These are phyloP conservation scores for Fusarium succisae DNA, from an alignment of 2,329 filamentous ascomycete genomes.

Conservation along the genomic window DNA sequence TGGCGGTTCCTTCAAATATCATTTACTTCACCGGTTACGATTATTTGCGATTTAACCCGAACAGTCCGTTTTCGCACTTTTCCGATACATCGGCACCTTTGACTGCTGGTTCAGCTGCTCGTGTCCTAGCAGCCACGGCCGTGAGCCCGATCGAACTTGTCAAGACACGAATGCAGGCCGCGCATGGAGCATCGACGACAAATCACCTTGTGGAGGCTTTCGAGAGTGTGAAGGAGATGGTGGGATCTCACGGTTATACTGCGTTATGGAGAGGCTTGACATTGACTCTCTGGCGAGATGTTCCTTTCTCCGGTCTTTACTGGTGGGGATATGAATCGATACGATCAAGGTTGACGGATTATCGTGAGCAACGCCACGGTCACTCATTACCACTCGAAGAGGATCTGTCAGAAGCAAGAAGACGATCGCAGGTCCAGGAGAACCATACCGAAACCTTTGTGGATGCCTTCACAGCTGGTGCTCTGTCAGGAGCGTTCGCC, in stretches of 20 bases:
- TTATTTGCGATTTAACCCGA: conserved; percentile 80
- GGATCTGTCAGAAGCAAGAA: conserved; percentile 54
- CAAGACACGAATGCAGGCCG: conserved; percentile 89
- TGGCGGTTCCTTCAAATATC: conserved; percentile 95
- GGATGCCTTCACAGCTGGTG: conserved; percentile 90
- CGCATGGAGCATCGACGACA: conserved; percentile 64
- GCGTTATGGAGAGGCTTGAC: conserved; percentile 92
- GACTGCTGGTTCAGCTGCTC: conserved; percentile 79
- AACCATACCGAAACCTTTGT: conserved; percentile 81
- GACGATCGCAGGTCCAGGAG: conserved; percentile 70
- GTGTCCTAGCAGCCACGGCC: conserved; percentile 80
- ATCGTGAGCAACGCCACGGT: conserved; percentile 65
- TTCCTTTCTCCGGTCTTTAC: conserved; percentile 96
- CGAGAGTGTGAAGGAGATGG: conserved; percentile 80
- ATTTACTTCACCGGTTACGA: conserved; percentile 99
- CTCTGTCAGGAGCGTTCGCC: conserved; percentile 82
- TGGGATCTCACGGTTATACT: conserved; percentile 76
- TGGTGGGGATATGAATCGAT: conserved; percentile 98
- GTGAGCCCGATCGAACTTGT: conserved; percentile 96
- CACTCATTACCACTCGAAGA: conserved; percentile 49
- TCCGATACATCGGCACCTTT: conserved; percentile 81
- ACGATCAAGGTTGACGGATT: conserved; percentile 74
- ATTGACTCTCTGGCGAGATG: conserved; percentile 94
- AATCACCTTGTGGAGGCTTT: conserved; percentile 84
- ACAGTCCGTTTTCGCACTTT: conserved; percentile 74